Percentiles rank a stretch among this genome's conserved stretches.
Conservation (phyloP, 257 asterid species). For the Penstemon newberryi region DNA sequence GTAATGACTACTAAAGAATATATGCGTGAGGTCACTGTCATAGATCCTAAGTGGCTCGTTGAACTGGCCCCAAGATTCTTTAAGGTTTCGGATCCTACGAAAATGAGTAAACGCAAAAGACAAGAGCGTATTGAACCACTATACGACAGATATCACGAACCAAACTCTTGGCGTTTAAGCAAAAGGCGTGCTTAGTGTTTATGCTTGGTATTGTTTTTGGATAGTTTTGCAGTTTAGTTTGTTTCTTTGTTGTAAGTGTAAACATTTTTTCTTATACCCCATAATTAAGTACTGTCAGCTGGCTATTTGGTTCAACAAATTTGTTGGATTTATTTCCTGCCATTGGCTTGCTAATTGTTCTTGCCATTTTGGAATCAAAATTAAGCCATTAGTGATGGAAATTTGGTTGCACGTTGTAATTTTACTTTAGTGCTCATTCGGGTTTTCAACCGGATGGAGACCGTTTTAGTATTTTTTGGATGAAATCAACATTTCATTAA, state of each 20-base stretch:
- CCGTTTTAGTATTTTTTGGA: too few species aligned
- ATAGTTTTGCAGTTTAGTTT: conserved; percentile 25
- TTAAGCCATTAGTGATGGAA: not conserved
- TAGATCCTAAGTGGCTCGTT: conserved; percentile 95
- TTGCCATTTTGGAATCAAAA: not conserved
- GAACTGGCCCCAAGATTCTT: conserved; percentile 96
- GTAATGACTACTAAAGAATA: conserved; percentile 97
- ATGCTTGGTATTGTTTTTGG: conserved; percentile 23
- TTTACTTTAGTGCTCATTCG: too few species aligned
- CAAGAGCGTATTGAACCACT: conserved; percentile 95
- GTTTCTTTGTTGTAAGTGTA: conserved; percentile 20
- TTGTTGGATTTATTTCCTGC: conserved; percentile 13
- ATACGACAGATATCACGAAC: conserved; percentile 89
- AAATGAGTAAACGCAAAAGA: conserved; percentile 97
- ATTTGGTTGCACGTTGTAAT: not conserved
- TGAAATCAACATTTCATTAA: too few species aligned
- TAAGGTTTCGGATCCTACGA: conserved; percentile 86
- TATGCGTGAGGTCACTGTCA: conserved; percentile 89
- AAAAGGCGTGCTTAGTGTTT: conserved; percentile 74
- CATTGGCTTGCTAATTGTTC: conserved; percentile 17
- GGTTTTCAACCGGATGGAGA: too few species aligned
- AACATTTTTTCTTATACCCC: conserved; percentile 6
- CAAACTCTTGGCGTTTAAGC: conserved; percentile 96
- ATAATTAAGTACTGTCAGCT: too few species aligned
- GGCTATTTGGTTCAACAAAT: conserved; percentile 6